These are phyloP conservation scores for Elongisporangium undulatum DNA, from an alignment of 352 stramenopile genomes.

Conservation along the genomic window DNA sequence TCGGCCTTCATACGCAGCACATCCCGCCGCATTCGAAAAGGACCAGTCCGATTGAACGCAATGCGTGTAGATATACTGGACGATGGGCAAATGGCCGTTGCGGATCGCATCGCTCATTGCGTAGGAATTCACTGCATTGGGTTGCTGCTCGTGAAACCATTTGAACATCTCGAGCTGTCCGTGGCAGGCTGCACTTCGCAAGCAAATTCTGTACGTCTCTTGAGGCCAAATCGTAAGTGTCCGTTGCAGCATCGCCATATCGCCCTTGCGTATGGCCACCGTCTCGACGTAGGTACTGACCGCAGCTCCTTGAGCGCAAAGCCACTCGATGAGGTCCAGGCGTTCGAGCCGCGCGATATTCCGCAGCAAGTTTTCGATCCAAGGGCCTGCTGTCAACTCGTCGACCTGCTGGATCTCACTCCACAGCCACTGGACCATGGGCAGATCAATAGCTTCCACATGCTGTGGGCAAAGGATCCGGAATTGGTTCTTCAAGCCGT, in stretches of 20 bases:
- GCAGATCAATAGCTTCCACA: neutral
- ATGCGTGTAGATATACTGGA: slow-evolving; percentile 20
- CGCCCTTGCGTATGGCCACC: neutral
- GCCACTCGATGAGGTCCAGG: neutral
- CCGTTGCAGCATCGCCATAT: neutral
- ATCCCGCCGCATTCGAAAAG: neutral
- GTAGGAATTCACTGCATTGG: neutral
- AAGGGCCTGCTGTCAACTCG: neutral
- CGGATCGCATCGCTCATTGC: slow-evolving; percentile 17
- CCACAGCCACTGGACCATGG: neutral
- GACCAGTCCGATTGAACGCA: neutral
- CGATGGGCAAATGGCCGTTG: slow-evolving; percentile 29
- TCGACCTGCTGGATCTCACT: neutral
- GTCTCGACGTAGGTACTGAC: neutral
- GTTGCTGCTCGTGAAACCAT: neutral
- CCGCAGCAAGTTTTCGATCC: neutral
- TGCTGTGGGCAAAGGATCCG: neutral
- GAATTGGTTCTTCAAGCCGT: neutral
- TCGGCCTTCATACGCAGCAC: neutral
- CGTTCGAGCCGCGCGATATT: neutral
- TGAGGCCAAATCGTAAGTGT: neutral
- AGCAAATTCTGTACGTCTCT: neutral
- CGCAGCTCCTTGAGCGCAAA: neutral
- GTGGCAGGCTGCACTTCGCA: neutral
- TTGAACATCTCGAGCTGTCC: neutral